Base-by-base conservation (phyloP, 768 basidiomycete genomes). In the Mycena epipterygia region DNA sequence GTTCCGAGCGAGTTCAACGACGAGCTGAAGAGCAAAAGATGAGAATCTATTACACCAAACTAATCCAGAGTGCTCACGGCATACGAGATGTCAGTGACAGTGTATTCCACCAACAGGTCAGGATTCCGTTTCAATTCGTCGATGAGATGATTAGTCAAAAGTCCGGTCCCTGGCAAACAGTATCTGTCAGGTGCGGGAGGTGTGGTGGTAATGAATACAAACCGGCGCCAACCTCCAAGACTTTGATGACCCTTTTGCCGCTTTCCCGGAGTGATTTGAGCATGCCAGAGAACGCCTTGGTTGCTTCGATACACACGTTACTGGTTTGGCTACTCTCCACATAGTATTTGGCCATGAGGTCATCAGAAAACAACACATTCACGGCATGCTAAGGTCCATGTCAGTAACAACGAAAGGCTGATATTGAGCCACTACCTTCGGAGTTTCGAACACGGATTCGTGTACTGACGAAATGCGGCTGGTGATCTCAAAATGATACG, bases 221-320 rank as follows among this genome's bases (percentile, higher is more conserved):
- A 64, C 68, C 68, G 25, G 68, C 68, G 23, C 68, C 68, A 27
- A 70, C 62, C 37, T 70, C 68, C 13, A 70, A 35, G 5, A 70
- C 53, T 27, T 33, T 58, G 62, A 70, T 37, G 5, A 21, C 14
- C 17, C 25, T 27, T 25, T 70, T 70, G 2, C 68, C 68, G 25
- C 37, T 44, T 12, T 14, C n/a, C 19, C 25, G 55, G 2, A 70
- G 56, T 3, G 62, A 25, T 12, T 59, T 49, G 13, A 70, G 68
- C 6, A 60, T 14, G 8, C 2, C 21, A 3, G 62, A 58, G 21
- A 70, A 70, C 0, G 49, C 41, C 21, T 52, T 23, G 33, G 32
- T 32, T 4, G 56, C 68, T 17, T 46, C 35, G 25, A 8, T 5
- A n/a, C 19, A 49, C 1, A 70, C 62, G 17, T 32, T n/a, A 17